phyloP scores from a whole-genome alignment of 2,329 filamentous ascomycete species.

The Phaeosphaeriaceae sp. region DNA sequence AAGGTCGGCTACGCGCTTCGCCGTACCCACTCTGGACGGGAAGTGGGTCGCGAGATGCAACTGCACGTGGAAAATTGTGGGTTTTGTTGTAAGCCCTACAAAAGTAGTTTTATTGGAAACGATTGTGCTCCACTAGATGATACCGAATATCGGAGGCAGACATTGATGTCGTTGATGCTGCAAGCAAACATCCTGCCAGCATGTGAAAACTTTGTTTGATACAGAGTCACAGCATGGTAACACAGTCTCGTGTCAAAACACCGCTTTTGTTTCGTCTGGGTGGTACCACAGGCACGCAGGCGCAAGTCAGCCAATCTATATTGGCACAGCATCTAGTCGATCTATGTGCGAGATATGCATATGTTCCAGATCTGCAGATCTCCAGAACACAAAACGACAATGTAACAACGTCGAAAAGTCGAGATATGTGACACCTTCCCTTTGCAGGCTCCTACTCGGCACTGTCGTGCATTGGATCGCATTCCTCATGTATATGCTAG shows the following conservation, averaged over 20 bases:
- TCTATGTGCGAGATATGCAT: not conserved
- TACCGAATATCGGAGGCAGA: not conserved
- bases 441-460: not conserved
- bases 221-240: not conserved
- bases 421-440: not conserved
- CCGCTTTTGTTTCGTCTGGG: not conserved
- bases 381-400: not conserved
- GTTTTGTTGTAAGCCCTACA: not conserved
- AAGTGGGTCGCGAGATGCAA: not conserved
- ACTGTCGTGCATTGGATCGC: not conserved
- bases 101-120: too few species aligned
- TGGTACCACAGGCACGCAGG: not conserved
- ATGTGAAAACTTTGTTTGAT: not conserved
- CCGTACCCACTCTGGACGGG: not conserved
- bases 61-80: not conserved
- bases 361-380: not conserved
- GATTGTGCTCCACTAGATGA: too few species aligned
- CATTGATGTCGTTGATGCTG: not conserved
- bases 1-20: not conserved
- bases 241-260: not conserved
- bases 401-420: not conserved
- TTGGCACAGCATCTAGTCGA: not conserved
- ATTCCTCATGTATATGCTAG: not conserved
- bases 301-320: too few species aligned
- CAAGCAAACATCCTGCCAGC: too few species aligned